These are phyloP conservation scores for Calonectria hawksworthii DNA, from an alignment of 2,329 filamentous ascomycete genomes.

Conservation along the genomic window DNA sequence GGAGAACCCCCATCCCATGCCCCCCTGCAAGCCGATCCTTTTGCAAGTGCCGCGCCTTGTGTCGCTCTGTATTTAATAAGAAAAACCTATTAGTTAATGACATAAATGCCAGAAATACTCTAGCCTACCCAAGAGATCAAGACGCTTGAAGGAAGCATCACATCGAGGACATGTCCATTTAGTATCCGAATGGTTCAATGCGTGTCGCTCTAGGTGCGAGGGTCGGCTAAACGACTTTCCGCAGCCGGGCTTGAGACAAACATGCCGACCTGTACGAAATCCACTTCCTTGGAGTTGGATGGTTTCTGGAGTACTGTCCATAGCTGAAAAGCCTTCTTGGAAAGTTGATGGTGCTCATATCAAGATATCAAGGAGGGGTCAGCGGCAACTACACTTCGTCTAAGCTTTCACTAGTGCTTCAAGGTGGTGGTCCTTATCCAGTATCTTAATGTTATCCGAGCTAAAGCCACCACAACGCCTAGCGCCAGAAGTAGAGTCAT, in stretches of 20 bases:
- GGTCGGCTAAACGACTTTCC: constrained; percentile 15
- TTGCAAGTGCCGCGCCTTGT: constrained; percentile 1
- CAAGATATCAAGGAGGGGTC: not conserved
- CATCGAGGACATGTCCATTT: constrained; percentile 7
- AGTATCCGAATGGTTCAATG: constrained; percentile 12
- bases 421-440: not conserved
- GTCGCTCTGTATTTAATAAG: not conserved
- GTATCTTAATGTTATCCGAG: not conserved
- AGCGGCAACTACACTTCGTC: not conserved
- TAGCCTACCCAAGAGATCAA: not conserved
- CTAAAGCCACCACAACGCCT: not conserved
- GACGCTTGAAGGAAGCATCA: constrained; percentile 2
- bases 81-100: not conserved
- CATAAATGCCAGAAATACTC: not conserved
- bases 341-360: too few relatives aligned
- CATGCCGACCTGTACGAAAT: not conserved
- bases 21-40: not conserved
- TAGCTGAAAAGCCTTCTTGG: not conserved
- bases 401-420: not conserved
- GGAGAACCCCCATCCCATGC: not conserved
- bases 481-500: not conserved
- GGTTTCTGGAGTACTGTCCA: not conserved
- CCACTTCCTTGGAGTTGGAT: not conserved
- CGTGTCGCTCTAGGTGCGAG: constrained; percentile 10
- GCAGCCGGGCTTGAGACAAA: constrained; percentile 6